Base-by-base conservation (phyloP, 306 rosid genomes). In the Canavalia ensiformis region DNA sequence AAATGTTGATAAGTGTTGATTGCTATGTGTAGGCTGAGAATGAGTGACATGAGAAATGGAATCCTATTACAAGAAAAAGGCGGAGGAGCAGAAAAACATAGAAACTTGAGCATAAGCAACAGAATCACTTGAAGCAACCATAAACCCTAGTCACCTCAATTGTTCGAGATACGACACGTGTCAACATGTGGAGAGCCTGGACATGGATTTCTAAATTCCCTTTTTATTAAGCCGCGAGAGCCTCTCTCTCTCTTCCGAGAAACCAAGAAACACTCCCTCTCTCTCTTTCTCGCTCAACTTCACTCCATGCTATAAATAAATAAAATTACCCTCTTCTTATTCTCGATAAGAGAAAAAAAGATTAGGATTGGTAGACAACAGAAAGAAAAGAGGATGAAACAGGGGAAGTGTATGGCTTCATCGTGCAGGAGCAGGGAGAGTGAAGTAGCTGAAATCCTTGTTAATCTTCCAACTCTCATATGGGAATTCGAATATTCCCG, bases 131-230 rank as follows among this genome's bases (percentile, higher is more conserved):
- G 30, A 57, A 57, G 47, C 5, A 63, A 6, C 47, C 46, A 58
- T 76, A 81, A 87, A 85, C 92, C 92, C 92, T 89, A 86, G 87
- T 18, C 28, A 62, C 70, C 79, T 74, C 86, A 79, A 80, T 87
- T 84, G 30, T 78, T 76, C 64, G 52, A 59, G 4, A 18, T 0
- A 1, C 10, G 82, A 76, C 93, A 86, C 93, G 93, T 90, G 93
- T 90, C 87, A 47, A 6, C 0, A 50, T 41, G 4, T 47, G 76
- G 57, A 18, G 57, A 30, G 50, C 79, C 75, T 72, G 50, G 34
- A 51, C n/a, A 31, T 8, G 64, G 70, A 46, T 72, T 86, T 44
- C 70, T 7, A 10, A 31, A 47, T 28, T 68, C 37, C 67, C 12
- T 68, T 75, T 58, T 58, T 52, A 80, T 51, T 18, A 7, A 8